Conservation (phyloP, 805 yeast species). For the Zygoascus bituminiphila region DNA sequence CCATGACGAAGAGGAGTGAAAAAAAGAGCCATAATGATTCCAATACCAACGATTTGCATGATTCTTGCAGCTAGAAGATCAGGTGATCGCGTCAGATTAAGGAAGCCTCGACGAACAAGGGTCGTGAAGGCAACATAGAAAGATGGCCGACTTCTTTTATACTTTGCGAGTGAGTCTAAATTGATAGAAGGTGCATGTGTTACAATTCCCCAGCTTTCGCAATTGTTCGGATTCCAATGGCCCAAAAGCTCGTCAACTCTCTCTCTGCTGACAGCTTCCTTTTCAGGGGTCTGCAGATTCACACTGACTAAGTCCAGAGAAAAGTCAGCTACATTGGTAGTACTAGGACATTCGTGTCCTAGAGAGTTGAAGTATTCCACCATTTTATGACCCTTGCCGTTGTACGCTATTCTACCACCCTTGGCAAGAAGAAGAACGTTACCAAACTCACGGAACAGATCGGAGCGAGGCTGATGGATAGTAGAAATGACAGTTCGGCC, state of each 20-base stretch:
- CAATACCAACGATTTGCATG: conserved; percentile 56
- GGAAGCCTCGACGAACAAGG: conserved; percentile 32
- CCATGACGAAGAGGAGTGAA: conserved; percentile 51
- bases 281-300: conserved; percentile 36
- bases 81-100: conserved; percentile 40
- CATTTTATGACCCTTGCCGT: conserved; percentile 46
- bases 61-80: conserved; percentile 59
- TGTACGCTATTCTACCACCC: conserved; percentile 63
- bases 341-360: conserved; percentile 51
- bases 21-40: conserved; percentile 56
- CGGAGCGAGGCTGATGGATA: conserved; percentile 77
- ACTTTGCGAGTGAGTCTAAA: background rate
- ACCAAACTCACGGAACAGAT: conserved; percentile 57
- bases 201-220: background rate
- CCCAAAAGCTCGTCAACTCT: conserved; percentile 35
- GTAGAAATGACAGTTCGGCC: conserved; percentile 66
- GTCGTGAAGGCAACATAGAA: conserved; percentile 31
- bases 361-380: conserved; percentile 38
- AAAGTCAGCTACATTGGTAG: conserved; percentile 66
- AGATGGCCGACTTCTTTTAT: conserved; percentile 20
- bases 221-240: conserved; percentile 29
- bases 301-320: conserved; percentile 63
- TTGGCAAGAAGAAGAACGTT: conserved; percentile 63
- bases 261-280: conserved; percentile 34
- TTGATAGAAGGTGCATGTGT: background rate